These are phyloP conservation scores for Fusarium lateritium DNA, from an alignment of 2,329 filamentous ascomycete genomes.

Conservation along the genomic window DNA sequence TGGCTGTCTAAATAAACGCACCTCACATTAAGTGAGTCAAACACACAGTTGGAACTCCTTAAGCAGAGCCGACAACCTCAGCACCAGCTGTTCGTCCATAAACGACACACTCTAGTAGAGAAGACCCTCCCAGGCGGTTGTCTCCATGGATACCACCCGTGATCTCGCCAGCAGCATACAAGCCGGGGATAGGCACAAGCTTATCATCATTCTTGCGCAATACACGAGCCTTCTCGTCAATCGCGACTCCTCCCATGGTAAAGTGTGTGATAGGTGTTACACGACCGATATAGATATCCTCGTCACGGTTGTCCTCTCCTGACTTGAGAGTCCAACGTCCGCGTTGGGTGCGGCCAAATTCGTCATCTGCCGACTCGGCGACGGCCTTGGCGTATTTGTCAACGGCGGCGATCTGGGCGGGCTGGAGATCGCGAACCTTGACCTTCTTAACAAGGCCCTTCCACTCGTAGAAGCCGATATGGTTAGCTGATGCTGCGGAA, in stretches of 20 bases:
- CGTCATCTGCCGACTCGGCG: conserved; percentile 56
- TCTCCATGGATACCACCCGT: conserved; percentile 76
- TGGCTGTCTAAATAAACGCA: conserved; percentile 32
- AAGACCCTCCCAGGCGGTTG: conserved; percentile 73
- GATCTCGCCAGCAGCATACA: conserved; percentile 76
- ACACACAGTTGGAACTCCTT: neutral
- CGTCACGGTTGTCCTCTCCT: conserved; percentile 61
- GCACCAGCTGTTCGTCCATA: conserved; percentile 72
- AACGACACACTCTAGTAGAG: conserved; percentile 74
- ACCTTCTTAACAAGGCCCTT: conserved; percentile 72
- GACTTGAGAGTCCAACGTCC: conserved; percentile 68
- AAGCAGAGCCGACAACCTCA: conserved; percentile 31
- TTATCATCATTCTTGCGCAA: conserved; percentile 56
- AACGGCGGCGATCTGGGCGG: conserved; percentile 59
- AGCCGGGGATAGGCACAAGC: conserved; percentile 63
- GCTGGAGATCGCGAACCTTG: conserved; percentile 65
- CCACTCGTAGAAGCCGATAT: conserved; percentile 74
- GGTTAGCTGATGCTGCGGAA: conserved; percentile 65
- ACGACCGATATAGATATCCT: conserved; percentile 69
- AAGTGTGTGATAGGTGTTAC: conserved; percentile 77
- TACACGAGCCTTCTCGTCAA: conserved; percentile 68
- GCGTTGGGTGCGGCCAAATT: conserved; percentile 65
- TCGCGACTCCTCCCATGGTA: conserved; percentile 75
- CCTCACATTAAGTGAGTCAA: conserved; percentile 42
- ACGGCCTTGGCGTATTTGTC: conserved; percentile 65